These are phyloP conservation scores for Serendipita sp. DNA, from an alignment of 768 basidiomycete species.

Conservation along the genomic window DNA sequence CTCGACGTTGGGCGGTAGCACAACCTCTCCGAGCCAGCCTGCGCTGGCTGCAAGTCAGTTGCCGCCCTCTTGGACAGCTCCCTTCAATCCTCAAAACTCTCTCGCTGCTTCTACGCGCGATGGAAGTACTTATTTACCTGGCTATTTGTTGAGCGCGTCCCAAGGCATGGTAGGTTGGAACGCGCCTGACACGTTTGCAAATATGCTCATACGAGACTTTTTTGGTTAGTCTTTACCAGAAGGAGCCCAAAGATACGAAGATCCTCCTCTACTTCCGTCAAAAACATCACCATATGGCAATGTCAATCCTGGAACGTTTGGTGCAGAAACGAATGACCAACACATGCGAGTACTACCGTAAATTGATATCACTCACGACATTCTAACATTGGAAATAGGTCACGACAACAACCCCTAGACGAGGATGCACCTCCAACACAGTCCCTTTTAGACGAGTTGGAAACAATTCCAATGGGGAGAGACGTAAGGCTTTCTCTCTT, in stretches of 20 bases:
- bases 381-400: constrained; percentile 20
- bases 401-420: constrained; percentile 48
- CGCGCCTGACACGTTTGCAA: neutral
- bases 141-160: constrained; percentile 2
- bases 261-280: constrained; percentile 58
- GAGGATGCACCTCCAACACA: constrained; percentile 68
- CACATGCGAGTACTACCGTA: constrained; percentile 23
- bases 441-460: constrained; percentile 47
- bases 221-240: constrained; percentile 26
- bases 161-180: constrained; percentile 4
- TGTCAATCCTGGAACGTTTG: constrained; percentile 53
- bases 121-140: constrained; percentile 1
- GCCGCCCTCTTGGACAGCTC: neutral
- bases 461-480: neutral
- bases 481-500: neutral
- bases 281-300: constrained; percentile 57
- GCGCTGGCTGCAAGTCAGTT: neutral
- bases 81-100: constrained; percentile 5
- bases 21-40: neutral
- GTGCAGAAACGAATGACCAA: constrained; percentile 61
- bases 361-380: neutral
- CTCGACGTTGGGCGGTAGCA: neutral
- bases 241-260: constrained; percentile 49
- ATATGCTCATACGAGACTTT: neutral
- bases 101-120: constrained; percentile 2